phyloP scores from a whole-genome alignment of 2,329 filamentous ascomycete species.

The Spiromastix sp. region DNA sequence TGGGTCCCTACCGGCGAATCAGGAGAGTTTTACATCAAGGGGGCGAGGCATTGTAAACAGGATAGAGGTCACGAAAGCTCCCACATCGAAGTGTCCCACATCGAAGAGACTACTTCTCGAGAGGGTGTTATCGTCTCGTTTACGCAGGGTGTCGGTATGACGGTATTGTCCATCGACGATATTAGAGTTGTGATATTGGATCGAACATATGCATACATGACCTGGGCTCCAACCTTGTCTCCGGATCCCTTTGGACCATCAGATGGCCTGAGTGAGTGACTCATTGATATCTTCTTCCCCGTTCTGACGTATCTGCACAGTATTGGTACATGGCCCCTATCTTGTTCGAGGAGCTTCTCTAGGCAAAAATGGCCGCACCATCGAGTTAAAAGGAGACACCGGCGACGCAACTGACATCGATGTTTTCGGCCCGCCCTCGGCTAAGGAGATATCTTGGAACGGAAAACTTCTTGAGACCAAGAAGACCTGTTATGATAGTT shows the following conservation, averaged over 20 bases:
- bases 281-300: neutral
- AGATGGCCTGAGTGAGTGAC: neutral
- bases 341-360: constrained; percentile 40
- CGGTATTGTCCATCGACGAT: neutral
- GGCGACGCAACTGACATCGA: constrained; percentile 59
- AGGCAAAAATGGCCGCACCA: constrained; percentile 36
- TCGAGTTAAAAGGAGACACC: constrained; percentile 59
- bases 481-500: constrained; percentile 34
- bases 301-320: neutral
- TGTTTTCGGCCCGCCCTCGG: constrained; percentile 48
- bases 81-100: neutral
- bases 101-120: no score
- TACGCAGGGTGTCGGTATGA: neutral
- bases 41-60: neutral
- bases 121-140: neutral
- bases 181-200: neutral
- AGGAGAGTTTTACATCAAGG: neutral
- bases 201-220: neutral
- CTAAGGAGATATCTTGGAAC: constrained; percentile 52
- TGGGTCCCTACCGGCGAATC: neutral
- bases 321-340: constrained; percentile 31
- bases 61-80: neutral
- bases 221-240: neutral
- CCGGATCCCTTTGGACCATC: neutral
- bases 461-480: constrained; percentile 35